Conservation (phyloP, 495 filamentous ascomycete genomes). For the Penicillium psychrofluorescens region DNA sequence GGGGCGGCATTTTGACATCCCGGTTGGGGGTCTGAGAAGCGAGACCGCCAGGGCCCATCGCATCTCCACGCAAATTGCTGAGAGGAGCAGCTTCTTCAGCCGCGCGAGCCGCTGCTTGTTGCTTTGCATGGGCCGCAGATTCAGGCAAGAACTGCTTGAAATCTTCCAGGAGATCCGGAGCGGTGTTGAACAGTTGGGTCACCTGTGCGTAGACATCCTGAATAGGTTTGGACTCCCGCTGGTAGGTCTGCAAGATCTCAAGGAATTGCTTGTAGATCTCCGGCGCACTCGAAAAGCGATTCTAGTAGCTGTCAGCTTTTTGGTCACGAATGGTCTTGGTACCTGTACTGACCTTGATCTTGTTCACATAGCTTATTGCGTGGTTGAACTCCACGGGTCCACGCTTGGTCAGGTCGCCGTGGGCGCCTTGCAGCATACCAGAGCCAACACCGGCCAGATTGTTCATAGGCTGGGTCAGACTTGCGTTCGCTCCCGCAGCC, state of each 20-base stretch:
- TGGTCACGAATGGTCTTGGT: no score
- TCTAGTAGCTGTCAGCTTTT: constrained; percentile 33
- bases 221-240: constrained; percentile 95
- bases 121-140: constrained; percentile 84
- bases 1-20: constrained; percentile 77
- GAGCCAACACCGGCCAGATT: constrained; percentile 37
- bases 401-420: constrained; percentile 68
- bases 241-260: constrained; percentile 97
- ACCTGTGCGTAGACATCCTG: constrained; percentile 98
- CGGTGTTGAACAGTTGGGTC: constrained; percentile 84
- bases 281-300: constrained; percentile 87
- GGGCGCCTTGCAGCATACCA: constrained; percentile 42
- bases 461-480: constrained; percentile 40
- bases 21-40: constrained; percentile 44
- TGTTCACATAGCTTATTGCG: constrained; percentile 99
- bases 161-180: constrained; percentile 94
- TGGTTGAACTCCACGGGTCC: constrained; percentile 99
- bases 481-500: constrained; percentile 40
- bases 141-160: constrained; percentile 99
- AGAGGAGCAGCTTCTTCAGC: constrained; percentile 61
- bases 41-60: constrained; percentile 17
- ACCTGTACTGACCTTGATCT: constrained; percentile 75
- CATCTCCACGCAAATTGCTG: constrained; percentile 52
- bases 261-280: constrained; percentile 99
- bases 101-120: constrained; percentile 52